Evolutionary conservation across 805 yeast genomes (phyloP).

Genomic region (Yarrowia sp.): DNA sequence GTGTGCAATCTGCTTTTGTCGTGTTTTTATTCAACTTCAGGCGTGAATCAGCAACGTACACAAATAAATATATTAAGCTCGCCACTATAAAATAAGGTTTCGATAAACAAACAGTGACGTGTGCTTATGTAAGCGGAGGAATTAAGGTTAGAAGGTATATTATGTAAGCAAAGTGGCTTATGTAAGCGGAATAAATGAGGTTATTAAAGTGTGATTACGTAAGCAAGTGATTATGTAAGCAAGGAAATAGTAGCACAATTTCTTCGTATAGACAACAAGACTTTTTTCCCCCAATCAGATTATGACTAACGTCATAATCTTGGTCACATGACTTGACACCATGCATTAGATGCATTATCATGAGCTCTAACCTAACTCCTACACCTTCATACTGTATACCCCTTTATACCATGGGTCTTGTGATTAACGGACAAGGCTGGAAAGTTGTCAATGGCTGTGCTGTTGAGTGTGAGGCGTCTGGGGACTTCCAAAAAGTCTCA

Average conservation of each 20-base stretch:
- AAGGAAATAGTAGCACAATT: too few species aligned
- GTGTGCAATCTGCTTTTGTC: not conserved
- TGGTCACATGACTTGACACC: slow-evolving; percentile 13
- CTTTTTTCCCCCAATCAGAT: not conserved
- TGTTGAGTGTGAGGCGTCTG: not conserved
- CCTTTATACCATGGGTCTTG: slow-evolving; percentile 4
- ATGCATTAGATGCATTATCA: not conserved
- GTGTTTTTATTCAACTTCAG: too few species aligned
- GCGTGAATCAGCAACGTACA: too few species aligned
- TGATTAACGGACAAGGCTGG: slow-evolving; percentile 24
- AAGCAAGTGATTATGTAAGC: too few species aligned
- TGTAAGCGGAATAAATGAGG: too few species aligned
- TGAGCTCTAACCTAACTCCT: too few species aligned
- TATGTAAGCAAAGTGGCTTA: not conserved
- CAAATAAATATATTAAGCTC: slow-evolving; percentile 11
- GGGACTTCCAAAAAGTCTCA: not conserved
- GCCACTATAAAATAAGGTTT: too few species aligned
- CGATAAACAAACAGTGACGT: not conserved
- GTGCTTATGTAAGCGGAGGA: not conserved
- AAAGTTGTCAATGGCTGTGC: slow-evolving; percentile 16
- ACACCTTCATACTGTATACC: not conserved
- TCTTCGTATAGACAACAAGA: too few species aligned
- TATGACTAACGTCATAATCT: not conserved
- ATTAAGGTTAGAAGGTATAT: too few species aligned
- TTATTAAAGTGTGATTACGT: too few species aligned